Base-by-base conservation (phyloP, 768 basidiomycete species). In the Cystobasidium onofrii region DNA sequence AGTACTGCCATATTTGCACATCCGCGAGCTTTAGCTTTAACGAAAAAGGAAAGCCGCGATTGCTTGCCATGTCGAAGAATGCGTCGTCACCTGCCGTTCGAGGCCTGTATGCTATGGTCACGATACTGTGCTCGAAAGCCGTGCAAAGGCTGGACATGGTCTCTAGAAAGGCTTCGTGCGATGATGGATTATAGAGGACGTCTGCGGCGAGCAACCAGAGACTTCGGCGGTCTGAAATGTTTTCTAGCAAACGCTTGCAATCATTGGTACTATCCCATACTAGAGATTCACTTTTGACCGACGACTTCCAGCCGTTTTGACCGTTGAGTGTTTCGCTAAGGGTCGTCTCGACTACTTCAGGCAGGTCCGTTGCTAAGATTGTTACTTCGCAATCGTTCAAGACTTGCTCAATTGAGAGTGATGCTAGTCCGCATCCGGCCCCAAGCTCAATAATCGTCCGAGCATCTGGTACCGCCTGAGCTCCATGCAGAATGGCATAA, bases 121-220 rank as follows among this genome's bases (percentile, higher is more conserved):
- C 72, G 10, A 18, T 41, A 10, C 61, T 7, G 9, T 29, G 64
- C 10, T 74, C 74, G 18, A 73, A 66, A 0, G 18, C 27, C 0
- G 27, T 25, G 39, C 7, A 44, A 1, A 77, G 55, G 1, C 66
- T 66, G 1, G 74, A 64, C 0, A 78, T 44, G 0, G 78, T 76
- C 17, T 70, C 29, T 29, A 78, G 76, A 27, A 78, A 71, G 17
- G 71, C n/a, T 0, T 0, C 0, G 64, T 78, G 78, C 0, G 76
- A 75, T 0, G 44, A 44, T 0, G 75, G 70, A 72, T 78, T 76
- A 76, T 78, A 78, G 6, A 78, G 74, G 12, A 78, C 70, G 71
- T 78, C 78, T 29, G 76, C 50, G 0, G 69, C 78, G 41, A 76
- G 27, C 20, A 78, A 41, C 75, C 12, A 76, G 15, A n/a, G 17